A percentile compares a stretch with the other conserved stretches of the same genome.
Conservation (phyloP, 2,329 filamentous ascomycete species). For the Alternaria longipes region DNA sequence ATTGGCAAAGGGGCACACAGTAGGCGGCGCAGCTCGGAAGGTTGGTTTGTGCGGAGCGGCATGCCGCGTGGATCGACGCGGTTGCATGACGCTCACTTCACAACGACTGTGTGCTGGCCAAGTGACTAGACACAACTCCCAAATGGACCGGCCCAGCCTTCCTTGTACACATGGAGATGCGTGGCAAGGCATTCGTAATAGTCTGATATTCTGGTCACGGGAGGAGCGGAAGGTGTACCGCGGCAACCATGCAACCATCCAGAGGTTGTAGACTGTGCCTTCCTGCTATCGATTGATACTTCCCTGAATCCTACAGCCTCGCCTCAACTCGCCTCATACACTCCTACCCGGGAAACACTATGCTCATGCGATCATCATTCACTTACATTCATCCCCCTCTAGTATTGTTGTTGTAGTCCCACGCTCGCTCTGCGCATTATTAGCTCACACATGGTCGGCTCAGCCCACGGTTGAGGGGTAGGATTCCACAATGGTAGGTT, state of each 20-base stretch:
- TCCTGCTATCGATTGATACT: conserved; percentile 11
- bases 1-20: background rate
- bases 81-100: conserved; percentile 13
- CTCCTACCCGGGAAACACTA: conserved; percentile 5
- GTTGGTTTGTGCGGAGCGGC: background rate
- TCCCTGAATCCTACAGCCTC: conserved; percentile 1
- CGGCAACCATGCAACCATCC: conserved; percentile 9
- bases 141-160: conserved; percentile 9
- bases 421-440: conserved; percentile 7
- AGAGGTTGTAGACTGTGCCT: conserved; percentile 7
- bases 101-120: background rate
- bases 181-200: conserved; percentile 13
- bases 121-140: background rate
- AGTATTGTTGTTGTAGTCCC: conserved; percentile 8
- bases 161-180: background rate
- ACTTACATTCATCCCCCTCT: background rate
- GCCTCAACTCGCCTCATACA: background rate
- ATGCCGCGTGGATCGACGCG: conserved; percentile 1
- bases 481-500: conserved; percentile 26
- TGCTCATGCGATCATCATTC: conserved; percentile 15
- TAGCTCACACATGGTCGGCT: conserved; percentile 13
- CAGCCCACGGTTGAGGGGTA: conserved; percentile 18
- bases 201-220: conserved; percentile 7
- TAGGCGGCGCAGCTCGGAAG: background rate
- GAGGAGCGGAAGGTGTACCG: conserved; percentile 6